A percentile compares a stretch with the other conserved stretches of the same genome.
These are phyloP conservation scores for Rusavskia elegans DNA, from an alignment of 495 filamentous ascomycete species.

Conservation along the genomic window DNA sequence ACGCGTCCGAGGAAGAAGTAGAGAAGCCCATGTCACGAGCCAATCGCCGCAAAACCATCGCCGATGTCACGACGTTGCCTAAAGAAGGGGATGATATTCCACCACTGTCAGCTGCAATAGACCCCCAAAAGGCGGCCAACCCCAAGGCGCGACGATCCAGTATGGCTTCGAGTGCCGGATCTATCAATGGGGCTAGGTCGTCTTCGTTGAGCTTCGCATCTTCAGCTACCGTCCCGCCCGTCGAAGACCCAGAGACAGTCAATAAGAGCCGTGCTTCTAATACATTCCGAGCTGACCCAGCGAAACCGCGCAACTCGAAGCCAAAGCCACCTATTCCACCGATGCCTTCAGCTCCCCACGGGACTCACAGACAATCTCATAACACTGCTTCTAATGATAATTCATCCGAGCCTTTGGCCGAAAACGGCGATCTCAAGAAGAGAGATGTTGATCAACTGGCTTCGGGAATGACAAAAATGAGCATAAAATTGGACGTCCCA, in stretches of 20 bases:
- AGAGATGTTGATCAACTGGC: constrained; percentile 47
- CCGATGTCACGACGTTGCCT: constrained; percentile 20
- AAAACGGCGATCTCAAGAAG: constrained; percentile 12
- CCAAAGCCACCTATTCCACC: constrained; percentile 29
- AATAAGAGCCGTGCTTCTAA: constrained; percentile 30
- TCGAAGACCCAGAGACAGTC: constrained; percentile 17
- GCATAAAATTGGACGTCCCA: constrained; percentile 57
- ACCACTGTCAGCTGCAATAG: constrained; percentile 7
- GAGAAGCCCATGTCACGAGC: constrained; percentile 31
- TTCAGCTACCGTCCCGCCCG: constrained; percentile 19
- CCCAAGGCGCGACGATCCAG: constrained; percentile 22
- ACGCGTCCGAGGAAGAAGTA: constrained; percentile 36
- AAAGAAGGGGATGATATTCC: not conserved
- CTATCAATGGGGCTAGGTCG: constrained; percentile 12
- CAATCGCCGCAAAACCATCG: constrained; percentile 51
- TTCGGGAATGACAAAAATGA: constrained; percentile 47
- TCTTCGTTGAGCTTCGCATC: constrained; percentile 20
- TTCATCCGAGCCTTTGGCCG: not conserved
- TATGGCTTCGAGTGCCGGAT: constrained; percentile 22
- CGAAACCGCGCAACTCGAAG: constrained; percentile 26
- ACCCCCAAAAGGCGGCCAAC: constrained; percentile 11
- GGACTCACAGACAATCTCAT: not conserved
- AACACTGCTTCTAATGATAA: not conserved
- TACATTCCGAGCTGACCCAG: constrained; percentile 28
- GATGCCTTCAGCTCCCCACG: constrained; percentile 9